phyloP scores from a whole-genome alignment of 768 basidiomycete genomes.

The Omphalotus guepiniiformis region DNA sequence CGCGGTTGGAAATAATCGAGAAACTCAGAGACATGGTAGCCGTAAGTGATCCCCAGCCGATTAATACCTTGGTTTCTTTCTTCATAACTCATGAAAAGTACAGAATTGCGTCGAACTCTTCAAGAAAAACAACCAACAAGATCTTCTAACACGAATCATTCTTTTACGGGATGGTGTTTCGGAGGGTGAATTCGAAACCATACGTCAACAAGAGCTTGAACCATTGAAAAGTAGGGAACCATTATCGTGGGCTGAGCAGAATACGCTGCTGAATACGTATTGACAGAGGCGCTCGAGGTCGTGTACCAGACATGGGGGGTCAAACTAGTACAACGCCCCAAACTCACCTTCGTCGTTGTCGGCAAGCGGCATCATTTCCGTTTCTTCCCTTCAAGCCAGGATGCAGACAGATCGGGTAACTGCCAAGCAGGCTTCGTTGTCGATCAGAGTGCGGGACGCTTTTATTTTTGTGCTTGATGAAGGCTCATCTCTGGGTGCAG shows the following conservation, averaged over 20 bases:
- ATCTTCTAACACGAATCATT: slow-evolving; percentile 16
- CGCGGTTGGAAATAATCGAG: slow-evolving; percentile 53
- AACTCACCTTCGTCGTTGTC: slow-evolving; percentile 55
- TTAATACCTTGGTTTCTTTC: neutral
- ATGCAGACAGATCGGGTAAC: slow-evolving; percentile 52
- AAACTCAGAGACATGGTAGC: slow-evolving; percentile 50
- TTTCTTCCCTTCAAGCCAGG: slow-evolving; percentile 47
- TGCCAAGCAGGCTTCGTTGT: slow-evolving; percentile 62
- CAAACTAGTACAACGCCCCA: slow-evolving; percentile 33
- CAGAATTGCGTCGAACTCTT: neutral
- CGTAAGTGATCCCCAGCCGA: slow-evolving; percentile 19
- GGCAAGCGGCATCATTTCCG: slow-evolving; percentile 48
- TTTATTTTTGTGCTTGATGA: slow-evolving; percentile 5
- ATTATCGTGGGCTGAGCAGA: too few species aligned
- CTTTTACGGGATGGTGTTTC: slow-evolving; percentile 31
- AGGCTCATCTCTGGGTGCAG: slow-evolving; percentile 25
- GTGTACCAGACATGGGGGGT: slow-evolving; percentile 34
- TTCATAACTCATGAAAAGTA: neutral
- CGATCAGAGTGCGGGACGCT: slow-evolving; percentile 32
- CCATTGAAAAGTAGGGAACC: slow-evolving; percentile 15
- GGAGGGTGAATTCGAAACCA: slow-evolving; percentile 26
- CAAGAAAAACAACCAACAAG: neutral
- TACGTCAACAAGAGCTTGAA: slow-evolving; percentile 16
- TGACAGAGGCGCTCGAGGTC: neutral
- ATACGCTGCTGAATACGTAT: neutral